Evolutionary conservation across 805 yeast genomes (phyloP).

Genomic region (Candida rishiriensis): DNA sequence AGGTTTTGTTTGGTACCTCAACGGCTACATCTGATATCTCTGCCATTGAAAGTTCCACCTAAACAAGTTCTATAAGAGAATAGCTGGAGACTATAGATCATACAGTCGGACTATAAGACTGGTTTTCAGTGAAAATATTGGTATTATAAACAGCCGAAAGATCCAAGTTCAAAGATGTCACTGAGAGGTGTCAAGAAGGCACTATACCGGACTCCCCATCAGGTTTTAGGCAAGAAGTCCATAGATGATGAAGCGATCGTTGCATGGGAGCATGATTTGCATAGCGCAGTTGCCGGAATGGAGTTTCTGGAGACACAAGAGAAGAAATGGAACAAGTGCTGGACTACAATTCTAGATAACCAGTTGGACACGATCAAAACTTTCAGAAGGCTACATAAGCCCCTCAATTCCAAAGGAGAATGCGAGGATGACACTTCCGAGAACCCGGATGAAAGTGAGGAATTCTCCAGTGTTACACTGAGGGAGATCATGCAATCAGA

Average conservation of each 20-base stretch:
- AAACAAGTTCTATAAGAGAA: too few species aligned
- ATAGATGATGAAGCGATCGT: conserved; percentile 36
- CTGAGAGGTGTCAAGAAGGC: conserved; percentile 34
- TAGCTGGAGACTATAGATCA: too few species aligned
- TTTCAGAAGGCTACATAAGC: conserved; percentile 33
- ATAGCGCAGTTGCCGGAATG: conserved; percentile 39
- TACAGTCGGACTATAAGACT: too few species aligned
- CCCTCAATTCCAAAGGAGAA: conserved; percentile 23
- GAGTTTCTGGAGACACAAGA: conserved; percentile 33
- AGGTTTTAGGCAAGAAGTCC: conserved; percentile 30
- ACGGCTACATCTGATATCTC: too few species aligned
- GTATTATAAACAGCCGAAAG: too few species aligned
- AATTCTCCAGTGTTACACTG: conserved; percentile 24
- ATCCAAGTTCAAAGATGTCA: conserved; percentile 23
- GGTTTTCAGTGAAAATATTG: too few species aligned
- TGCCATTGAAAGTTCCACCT: too few species aligned
- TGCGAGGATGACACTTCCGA: conserved; percentile 6
- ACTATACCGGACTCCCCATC: conserved; percentile 33
- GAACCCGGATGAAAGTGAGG: conserved; percentile 21
- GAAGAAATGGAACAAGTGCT: conserved; percentile 23
- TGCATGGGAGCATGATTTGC: conserved; percentile 42
- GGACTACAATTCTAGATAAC: conserved; percentile 30
- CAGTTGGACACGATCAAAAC: conserved; percentile 29
- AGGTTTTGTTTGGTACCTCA: too few species aligned
- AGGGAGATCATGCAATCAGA: conserved; percentile 28